Evolutionary conservation across 1,139 yeast species (phyloP).

Genomic region (Diutina catenulata): DNA sequence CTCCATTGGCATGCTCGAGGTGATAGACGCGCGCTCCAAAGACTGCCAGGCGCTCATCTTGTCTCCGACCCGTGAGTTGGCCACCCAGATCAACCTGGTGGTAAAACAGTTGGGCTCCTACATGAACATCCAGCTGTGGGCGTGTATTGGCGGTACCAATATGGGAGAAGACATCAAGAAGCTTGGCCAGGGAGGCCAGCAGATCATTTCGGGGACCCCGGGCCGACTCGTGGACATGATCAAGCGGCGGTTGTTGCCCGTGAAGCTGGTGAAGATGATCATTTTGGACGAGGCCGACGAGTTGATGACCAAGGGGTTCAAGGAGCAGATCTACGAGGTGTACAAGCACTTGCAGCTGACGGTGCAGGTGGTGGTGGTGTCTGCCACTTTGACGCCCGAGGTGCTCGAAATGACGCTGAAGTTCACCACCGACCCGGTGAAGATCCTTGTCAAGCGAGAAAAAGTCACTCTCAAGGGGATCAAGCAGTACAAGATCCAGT

Average conservation of each 20-base stretch:
- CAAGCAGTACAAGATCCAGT: constrained; percentile 75
- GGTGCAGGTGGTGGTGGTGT: constrained; percentile 85
- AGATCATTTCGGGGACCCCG: constrained; percentile 94
- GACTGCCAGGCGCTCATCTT: constrained; percentile 77
- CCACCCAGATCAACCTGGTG: constrained; percentile 79
- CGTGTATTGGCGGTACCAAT: constrained; percentile 88
- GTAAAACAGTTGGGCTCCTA: constrained; percentile 77
- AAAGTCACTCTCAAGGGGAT: constrained; percentile 85
- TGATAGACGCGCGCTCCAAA: constrained; percentile 51
- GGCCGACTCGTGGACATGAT: constrained; percentile 88
- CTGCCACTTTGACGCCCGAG: constrained; percentile 83
- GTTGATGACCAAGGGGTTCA: constrained; percentile 78
- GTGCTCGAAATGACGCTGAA: constrained; percentile 78
- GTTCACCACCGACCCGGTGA: constrained; percentile 85
- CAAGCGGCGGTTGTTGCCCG: constrained; percentile 55
- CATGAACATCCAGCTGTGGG: constrained; percentile 75
- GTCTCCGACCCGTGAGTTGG: constrained; percentile 95
- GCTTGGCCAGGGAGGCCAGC: constrained; percentile 59
- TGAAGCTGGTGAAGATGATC: constrained; percentile 69
- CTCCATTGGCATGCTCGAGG: constrained; percentile 82
- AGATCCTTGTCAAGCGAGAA: constrained; percentile 82
- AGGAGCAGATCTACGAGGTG: constrained; percentile 85
- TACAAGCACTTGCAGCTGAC: constrained; percentile 69
- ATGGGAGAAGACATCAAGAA: constrained; percentile 72
- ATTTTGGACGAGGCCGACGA: constrained; percentile 95